Evolutionary conservation across 306 rosid genomes (phyloP).

Genomic region (Rosa chinensis): DNA sequence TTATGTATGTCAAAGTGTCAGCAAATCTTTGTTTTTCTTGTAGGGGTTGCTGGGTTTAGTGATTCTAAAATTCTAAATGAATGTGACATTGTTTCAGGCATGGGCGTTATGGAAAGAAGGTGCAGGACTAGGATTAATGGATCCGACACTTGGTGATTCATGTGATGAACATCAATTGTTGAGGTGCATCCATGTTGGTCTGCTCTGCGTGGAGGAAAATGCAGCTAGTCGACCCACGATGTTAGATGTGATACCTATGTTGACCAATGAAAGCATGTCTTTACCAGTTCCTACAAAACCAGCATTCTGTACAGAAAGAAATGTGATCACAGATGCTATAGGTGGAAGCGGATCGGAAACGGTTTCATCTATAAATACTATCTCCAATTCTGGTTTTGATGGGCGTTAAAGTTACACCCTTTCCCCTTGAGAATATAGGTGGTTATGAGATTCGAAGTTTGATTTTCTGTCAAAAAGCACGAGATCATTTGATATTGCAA

Average conservation of each 20-base stretch:
- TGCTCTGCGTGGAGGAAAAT: slow-evolving; percentile 18
- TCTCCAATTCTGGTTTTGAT: slow-evolving; percentile 12
- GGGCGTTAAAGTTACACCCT: background rate
- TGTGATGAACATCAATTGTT: background rate
- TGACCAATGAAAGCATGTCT: slow-evolving; percentile 9
- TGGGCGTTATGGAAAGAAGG: slow-evolving; percentile 25
- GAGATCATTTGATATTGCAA: background rate
- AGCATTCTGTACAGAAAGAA: slow-evolving; percentile 8
- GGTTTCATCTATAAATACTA: background rate
- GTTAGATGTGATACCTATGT: slow-evolving; percentile 21
- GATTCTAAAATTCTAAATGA: background rate
- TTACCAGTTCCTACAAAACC: slow-evolving; percentile 14
- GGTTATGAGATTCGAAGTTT: too few species aligned
- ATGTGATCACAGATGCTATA: background rate
- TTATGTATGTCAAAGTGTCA: slow-evolving; percentile 16
- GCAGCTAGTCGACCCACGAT: slow-evolving; percentile 16
- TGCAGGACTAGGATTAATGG: slow-evolving; percentile 5
- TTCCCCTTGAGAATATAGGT: background rate
- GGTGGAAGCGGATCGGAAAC: background rate
- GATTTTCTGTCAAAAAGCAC: too few species aligned
- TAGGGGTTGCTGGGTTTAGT: background rate
- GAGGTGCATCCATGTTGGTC: slow-evolving; percentile 20
- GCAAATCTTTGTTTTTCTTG: background rate
- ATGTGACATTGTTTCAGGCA: slow-evolving; percentile 11
- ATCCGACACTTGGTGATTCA: slow-evolving; percentile 11